These are phyloP conservation scores for Chlamydomonas eustigma DNA, from an alignment of 139 green algal species.

Conservation along the genomic window DNA sequence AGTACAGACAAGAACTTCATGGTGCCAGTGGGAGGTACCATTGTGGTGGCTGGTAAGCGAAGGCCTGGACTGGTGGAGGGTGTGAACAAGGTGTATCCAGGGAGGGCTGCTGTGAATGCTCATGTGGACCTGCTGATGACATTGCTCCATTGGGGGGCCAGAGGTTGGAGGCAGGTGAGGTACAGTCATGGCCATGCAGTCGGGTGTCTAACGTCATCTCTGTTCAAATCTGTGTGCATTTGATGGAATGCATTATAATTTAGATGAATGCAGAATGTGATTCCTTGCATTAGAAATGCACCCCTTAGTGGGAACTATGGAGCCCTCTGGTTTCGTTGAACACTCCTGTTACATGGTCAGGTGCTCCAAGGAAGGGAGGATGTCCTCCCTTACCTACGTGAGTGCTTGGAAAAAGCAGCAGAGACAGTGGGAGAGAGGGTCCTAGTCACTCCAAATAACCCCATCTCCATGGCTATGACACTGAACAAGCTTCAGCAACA, in stretches of 20 bases:
- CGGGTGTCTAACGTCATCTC: too few species aligned
- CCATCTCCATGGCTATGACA: constrained; percentile 85
- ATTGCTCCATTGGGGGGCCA: constrained; percentile 79
- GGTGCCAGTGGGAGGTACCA: constrained; percentile 84
- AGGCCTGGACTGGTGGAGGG: constrained; percentile 50
- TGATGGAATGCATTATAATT: too few species aligned
- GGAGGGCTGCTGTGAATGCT: constrained; percentile 67
- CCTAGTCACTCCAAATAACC: constrained; percentile 80
- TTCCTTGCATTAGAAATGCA: too few species aligned
- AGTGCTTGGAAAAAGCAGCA: constrained; percentile 39
- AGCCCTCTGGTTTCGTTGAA: too few species aligned
- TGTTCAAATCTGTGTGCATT: too few species aligned
- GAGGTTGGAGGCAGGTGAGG: constrained; percentile 50
- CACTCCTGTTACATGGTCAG: too few species aligned
- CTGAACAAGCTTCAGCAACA: constrained; percentile 36
- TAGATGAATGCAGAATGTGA: too few species aligned
- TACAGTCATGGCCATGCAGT: not conserved
- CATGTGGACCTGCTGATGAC: constrained; percentile 92
- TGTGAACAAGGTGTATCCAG: constrained; percentile 78
- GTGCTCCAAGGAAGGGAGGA: constrained; percentile 68
- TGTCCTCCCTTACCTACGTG: constrained; percentile 55
- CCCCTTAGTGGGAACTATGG: too few species aligned
- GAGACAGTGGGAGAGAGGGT: constrained; percentile 58
- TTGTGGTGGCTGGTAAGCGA: constrained; percentile 45
- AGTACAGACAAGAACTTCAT: constrained; percentile 97